A percentile compares a stretch with the other conserved stretches of the same genome.
Evolutionary conservation across 345 rosid species (phyloP).

Genomic region (Corymbia maculata): DNA sequence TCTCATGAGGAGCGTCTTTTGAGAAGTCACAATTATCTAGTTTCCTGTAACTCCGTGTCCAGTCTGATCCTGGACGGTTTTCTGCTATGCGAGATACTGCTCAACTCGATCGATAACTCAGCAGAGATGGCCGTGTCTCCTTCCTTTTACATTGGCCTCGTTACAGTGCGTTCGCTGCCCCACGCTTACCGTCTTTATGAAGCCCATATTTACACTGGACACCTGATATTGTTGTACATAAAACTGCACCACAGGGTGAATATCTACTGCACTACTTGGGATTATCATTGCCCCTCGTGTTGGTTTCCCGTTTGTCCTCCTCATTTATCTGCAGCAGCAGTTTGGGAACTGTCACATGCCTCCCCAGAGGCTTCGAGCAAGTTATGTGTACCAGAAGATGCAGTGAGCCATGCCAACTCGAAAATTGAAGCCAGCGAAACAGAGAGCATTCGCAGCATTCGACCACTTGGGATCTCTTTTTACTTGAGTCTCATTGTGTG

Average conservation of each 20-base stretch:
- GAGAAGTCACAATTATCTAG: neutral
- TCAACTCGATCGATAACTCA: neutral
- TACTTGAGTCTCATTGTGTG: neutral
- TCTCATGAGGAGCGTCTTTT: neutral
- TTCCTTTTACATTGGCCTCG: neutral
- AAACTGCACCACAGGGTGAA: neutral
- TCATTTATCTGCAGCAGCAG: neutral
- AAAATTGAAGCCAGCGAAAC: neutral
- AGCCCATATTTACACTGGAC: neutral
- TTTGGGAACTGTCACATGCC: neutral
- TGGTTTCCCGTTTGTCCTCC: neutral
- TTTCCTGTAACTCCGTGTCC: neutral
- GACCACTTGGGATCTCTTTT: neutral
- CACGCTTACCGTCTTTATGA: accelerated
- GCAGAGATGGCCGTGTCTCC: neutral
- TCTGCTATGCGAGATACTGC: neutral
- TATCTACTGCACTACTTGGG: neutral
- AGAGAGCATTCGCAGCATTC: neutral
- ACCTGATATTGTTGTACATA: neutral
- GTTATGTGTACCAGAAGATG: neutral
- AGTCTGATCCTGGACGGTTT: neutral
- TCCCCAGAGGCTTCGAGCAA: neutral
- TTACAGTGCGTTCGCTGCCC: neutral
- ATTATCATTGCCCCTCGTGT: neutral
- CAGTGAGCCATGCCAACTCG: neutral